Base-by-base conservation (phyloP, 73 alveolate genomes). In the Uronychia setigera region DNA sequence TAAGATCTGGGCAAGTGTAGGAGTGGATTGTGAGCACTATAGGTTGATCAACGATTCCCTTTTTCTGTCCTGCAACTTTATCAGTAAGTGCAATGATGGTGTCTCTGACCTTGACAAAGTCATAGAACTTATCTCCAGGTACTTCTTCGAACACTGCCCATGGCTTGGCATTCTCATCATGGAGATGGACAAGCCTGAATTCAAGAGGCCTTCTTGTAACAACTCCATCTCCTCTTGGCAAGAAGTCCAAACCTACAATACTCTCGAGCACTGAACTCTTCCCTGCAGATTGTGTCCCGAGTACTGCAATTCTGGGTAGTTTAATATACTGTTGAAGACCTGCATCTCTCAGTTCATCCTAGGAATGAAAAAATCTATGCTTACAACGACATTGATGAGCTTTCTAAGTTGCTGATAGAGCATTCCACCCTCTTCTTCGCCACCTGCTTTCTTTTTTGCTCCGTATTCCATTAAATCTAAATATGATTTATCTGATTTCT, bases 141-240 rank as follows among this genome's bases (percentile, higher is more conserved):
- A 87, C 84, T 35, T 95, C 98, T 78, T 96, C 99, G 87, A 98
- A 98, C 35, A 81, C 89, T 19, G 99, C 99, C 98, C 98, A 97
- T 1, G 99, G 99, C 75, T 95, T 87, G 1, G 88, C 89, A 74
- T n/a, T 74, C 35, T 84, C 88, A 26, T 78, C 89, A 79, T 58
- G 78, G 26, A 74, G 81, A 80, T 92, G 93, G 88, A 80, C 89
- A 32, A 93, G 89, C 31, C 99, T 94, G 79, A 96, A 89, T 79
- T 96, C 99, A 67, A 96, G 58, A 19, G 98, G 98, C 46, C 98
- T 89, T 90, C 99, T 85, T 27, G 99, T 96, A 35, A 94, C 97
- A 67, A 96, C 95, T 0, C 99, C 99, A 13, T 96, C 99, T 82
- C 97, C 99, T 83, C 99, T 90, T n/a, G 99, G 99, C 31, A 98